phyloP scores from a whole-genome alignment of 2,329 filamentous ascomycete genomes.

The Ophiostoma populinum region DNA sequence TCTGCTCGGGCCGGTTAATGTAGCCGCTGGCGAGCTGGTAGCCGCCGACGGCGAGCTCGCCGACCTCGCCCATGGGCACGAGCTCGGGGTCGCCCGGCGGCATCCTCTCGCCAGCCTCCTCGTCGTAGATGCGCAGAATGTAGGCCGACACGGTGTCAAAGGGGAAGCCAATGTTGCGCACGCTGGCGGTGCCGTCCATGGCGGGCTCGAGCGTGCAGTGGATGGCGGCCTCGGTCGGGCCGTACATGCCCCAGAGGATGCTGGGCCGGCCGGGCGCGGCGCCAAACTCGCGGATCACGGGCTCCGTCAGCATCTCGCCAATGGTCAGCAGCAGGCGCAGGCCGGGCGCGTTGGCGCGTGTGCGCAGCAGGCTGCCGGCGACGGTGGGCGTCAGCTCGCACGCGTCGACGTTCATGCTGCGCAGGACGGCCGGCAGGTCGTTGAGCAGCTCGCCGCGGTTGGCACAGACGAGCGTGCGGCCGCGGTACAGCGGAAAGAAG shows the following conservation, averaged over 20 bases:
- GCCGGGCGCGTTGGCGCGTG: conserved; percentile 46
- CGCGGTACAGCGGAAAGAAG: conserved; percentile 69
- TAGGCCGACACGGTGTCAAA: conserved; percentile 70
- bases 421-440: conserved; percentile 53
- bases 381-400: conserved; percentile 84
- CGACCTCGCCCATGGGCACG: conserved; percentile 47
- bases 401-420: conserved; percentile 52
- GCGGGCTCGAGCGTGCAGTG: conserved; percentile 62
- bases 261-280: conserved; percentile 32
- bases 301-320: conserved; percentile 75
- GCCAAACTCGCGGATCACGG: conserved; percentile 67
- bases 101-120: not conserved
- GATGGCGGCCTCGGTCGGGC: conserved; percentile 80
- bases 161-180: conserved; percentile 58
- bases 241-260: conserved; percentile 85
- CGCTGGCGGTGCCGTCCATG: conserved; percentile 37
- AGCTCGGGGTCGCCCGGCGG: conserved; percentile 17
- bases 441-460: conserved; percentile 53
- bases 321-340: conserved; percentile 67
- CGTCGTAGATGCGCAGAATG: conserved; percentile 35
- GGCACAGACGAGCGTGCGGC: conserved; percentile 55
- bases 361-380: conserved; percentile 56
- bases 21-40: conserved; percentile 66
- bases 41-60: conserved; percentile 70
- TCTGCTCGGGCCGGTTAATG: conserved; percentile 65